A percentile compares a stretch with the other conserved stretches of the same genome.
phyloP scores from a whole-genome alignment of 176 grass and related monocot genomes.

The Zea luxurians region DNA sequence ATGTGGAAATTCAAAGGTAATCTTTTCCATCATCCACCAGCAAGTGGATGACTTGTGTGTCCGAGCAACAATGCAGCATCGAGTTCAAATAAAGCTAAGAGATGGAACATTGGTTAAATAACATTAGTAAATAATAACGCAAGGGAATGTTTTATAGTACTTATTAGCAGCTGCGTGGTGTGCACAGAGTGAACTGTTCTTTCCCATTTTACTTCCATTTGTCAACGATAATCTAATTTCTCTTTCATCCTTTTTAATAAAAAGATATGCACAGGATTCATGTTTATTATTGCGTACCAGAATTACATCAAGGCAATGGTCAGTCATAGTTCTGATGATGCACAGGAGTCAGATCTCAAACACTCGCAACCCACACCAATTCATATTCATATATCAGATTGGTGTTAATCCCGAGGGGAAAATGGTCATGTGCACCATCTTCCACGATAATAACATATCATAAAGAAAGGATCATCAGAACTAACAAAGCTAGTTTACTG shows the following conservation, averaged over 20 bases:
- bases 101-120: too few species aligned
- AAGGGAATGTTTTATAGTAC: conserved; percentile 10
- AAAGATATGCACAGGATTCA: background rate
- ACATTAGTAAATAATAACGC: too few species aligned
- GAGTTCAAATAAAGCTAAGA: too few species aligned
- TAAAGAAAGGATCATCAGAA: conserved; percentile 16
- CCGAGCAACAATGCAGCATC: too few species aligned
- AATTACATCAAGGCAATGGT: conserved; percentile 18
- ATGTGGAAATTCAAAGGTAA: too few species aligned
- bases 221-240: background rate
- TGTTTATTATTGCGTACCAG: background rate
- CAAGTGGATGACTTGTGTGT: too few species aligned
- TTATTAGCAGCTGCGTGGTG: background rate
- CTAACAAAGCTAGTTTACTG: conserved; percentile 26
- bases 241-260: background rate
- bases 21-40: too few species aligned
- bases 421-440: background rate
- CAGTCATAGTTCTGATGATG: too few species aligned
- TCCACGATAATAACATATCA: background rate
- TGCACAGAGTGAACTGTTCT: background rate
- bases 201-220: background rate
- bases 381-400: background rate
- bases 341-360: background rate
- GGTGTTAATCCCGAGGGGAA: background rate
- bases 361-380: background rate